A percentile compares a stretch with the other conserved stretches of the same genome.
phyloP scores from a whole-genome alignment of 495 filamentous ascomycete species.

The Penicillium pancosmium region DNA sequence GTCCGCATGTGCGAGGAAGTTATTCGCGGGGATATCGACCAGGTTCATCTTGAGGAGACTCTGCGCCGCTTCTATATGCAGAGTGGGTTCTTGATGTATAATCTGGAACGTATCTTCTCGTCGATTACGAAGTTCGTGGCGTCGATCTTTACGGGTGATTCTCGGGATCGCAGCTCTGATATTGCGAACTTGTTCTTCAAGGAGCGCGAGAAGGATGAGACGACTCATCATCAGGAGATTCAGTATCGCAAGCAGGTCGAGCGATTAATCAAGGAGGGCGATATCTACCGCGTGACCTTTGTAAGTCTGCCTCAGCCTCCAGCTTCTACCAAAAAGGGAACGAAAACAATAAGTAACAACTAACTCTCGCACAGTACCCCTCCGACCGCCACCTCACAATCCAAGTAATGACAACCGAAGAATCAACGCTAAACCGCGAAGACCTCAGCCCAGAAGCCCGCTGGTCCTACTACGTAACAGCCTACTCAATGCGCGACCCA shows the following conservation, averaged over 20 bases:
- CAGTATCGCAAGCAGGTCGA: slow-evolving; percentile 85
- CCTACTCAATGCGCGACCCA: slow-evolving; percentile 82
- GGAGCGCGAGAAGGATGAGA: slow-evolving; percentile 77
- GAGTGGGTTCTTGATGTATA: slow-evolving; percentile 88
- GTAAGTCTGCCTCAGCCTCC: slow-evolving; percentile 56
- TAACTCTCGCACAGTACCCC: slow-evolving; percentile 50
- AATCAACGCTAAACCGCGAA: slow-evolving; percentile 73
- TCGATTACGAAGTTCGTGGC: slow-evolving; percentile 75
- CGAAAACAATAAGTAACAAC: slow-evolving; percentile 21
- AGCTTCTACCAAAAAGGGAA: slow-evolving; percentile 7
- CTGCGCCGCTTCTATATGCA: slow-evolving; percentile 86
- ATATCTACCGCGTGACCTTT: slow-evolving; percentile 82
- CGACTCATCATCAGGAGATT: slow-evolving; percentile 81
- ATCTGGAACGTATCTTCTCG: slow-evolving; percentile 80
- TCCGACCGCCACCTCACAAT: slow-evolving; percentile 60
- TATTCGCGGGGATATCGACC: slow-evolving; percentile 74
- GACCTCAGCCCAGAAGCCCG: slow-evolving; percentile 59
- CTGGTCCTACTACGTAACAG: slow-evolving; percentile 94
- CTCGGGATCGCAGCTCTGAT: slow-evolving; percentile 87
- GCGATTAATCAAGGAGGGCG: slow-evolving; percentile 83
- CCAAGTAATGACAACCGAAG: slow-evolving; percentile 75
- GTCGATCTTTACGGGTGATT: slow-evolving; percentile 73
- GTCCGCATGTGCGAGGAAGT: slow-evolving; percentile 70
- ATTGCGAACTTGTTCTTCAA: slow-evolving; percentile 81
- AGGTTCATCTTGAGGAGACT: slow-evolving; percentile 80